A percentile compares a stretch with the other conserved stretches of the same genome.
Conservation (phyloP, 192 early-diverging fungal genomes). For the Coemansia guatemalensis region DNA sequence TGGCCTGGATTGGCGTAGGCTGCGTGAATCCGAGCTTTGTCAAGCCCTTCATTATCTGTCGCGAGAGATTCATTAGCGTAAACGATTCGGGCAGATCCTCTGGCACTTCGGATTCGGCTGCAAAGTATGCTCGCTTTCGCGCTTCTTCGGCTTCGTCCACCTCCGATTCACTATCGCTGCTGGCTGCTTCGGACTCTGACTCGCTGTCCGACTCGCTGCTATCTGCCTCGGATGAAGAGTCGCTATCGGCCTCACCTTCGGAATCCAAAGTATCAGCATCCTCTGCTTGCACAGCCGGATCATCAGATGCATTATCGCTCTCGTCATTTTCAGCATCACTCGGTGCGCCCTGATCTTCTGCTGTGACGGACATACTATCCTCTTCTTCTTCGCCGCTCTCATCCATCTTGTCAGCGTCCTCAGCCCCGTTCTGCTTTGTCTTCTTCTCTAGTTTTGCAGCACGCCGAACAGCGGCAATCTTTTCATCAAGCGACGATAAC, state of each 20-base stretch:
- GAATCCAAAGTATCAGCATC: slow-evolving; percentile 23
- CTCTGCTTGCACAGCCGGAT: neutral
- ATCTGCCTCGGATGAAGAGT: slow-evolving; percentile 7
- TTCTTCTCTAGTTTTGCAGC: slow-evolving; percentile 24
- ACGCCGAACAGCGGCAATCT: slow-evolving; percentile 38
- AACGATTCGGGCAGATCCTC: slow-evolving; percentile 75
- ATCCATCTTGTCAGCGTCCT: slow-evolving; percentile 35
- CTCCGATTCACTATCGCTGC: slow-evolving; percentile 49
- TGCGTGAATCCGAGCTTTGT: slow-evolving; percentile 85
- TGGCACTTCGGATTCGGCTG: slow-evolving; percentile 35
- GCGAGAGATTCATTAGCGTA: slow-evolving; percentile 87
- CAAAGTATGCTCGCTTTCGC: slow-evolving; percentile 55
- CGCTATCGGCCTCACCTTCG: slow-evolving; percentile 16
- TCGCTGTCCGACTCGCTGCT: slow-evolving; percentile 16
- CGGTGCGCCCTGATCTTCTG: neutral
- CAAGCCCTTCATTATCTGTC: slow-evolving; percentile 92
- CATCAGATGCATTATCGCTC: slow-evolving; percentile 20
- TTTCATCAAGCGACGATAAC: slow-evolving; percentile 44
- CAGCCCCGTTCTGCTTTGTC: slow-evolving; percentile 13
- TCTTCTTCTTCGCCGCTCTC: slow-evolving; percentile 51
- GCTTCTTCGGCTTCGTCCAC: slow-evolving; percentile 53
- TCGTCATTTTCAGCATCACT: slow-evolving; percentile 8
- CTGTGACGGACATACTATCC: neutral
- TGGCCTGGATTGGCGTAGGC: slow-evolving; percentile 92
- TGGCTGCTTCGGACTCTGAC: slow-evolving; percentile 8